These are phyloP conservation scores for Evansstolkia leycettana DNA, from an alignment of 495 filamentous ascomycete species.

Conservation along the genomic window DNA sequence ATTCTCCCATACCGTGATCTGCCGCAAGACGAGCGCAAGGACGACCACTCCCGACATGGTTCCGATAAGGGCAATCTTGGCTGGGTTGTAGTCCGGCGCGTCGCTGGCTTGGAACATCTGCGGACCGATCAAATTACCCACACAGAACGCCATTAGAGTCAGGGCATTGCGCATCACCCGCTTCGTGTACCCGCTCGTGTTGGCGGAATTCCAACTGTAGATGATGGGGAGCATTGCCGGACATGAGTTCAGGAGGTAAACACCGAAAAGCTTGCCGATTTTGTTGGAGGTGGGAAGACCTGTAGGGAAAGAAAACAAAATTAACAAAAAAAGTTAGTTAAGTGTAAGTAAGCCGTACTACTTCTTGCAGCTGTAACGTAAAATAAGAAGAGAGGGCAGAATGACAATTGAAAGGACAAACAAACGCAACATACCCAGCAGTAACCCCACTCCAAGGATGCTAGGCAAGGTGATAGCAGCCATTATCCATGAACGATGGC, in stretches of 20 bases:
- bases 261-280: not conserved
- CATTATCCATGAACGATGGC: not conserved
- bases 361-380: no score
- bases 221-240: not conserved
- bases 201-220: not conserved
- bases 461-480: not conserved
- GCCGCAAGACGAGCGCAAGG: not conserved
- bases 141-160: not conserved
- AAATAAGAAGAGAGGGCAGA: no score
- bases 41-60: not conserved
- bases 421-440: no score
- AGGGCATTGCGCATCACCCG: not conserved
- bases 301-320: not conserved
- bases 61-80: constrained; percentile 1
- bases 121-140: constrained; percentile 1
- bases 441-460: not conserved
- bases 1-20: not conserved
- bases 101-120: constrained; percentile 5
- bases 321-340: no score
- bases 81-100: constrained; percentile 1
- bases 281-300: not conserved
- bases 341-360: no score
- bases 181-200: not conserved
- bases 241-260: not conserved
- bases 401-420: no score